A percentile compares a stretch with the other conserved stretches of the same genome.
These are phyloP conservation scores for Podila clonocystis DNA, from an alignment of 192 early-diverging fungal species.

Conservation along the genomic window DNA sequence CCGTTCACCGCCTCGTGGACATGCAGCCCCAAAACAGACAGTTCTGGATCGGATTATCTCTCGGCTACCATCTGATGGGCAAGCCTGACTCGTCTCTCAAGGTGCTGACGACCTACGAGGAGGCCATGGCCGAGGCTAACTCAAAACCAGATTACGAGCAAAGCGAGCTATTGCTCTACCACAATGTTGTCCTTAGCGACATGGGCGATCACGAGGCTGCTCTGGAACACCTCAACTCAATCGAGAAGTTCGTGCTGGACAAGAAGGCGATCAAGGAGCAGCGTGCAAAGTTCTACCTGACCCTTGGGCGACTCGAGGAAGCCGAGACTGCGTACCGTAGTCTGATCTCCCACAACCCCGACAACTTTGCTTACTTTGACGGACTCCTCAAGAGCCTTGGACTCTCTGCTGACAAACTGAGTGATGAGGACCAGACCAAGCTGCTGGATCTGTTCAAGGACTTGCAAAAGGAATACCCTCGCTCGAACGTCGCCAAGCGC, in stretches of 20 bases:
- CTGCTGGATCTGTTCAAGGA: slow-evolving; percentile 35
- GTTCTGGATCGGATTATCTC: slow-evolving; percentile 89
- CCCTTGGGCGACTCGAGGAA: slow-evolving; percentile 71
- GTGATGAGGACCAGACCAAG: slow-evolving; percentile 38
- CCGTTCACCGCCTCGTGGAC: slow-evolving; percentile 72
- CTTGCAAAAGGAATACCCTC: slow-evolving; percentile 78
- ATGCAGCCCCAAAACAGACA: slow-evolving; percentile 74
- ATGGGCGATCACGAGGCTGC: slow-evolving; percentile 81
- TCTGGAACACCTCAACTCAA: slow-evolving; percentile 79
- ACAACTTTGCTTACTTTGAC: slow-evolving; percentile 76
- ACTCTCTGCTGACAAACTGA: slow-evolving; percentile 46
- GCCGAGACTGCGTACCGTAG: slow-evolving; percentile 80
- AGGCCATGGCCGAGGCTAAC: slow-evolving; percentile 16
- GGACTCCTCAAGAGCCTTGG: slow-evolving; percentile 69
- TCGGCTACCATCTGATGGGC: slow-evolving; percentile 84
- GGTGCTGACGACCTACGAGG: slow-evolving; percentile 74
- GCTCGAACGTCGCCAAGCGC: slow-evolving; percentile 83
- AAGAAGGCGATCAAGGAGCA: slow-evolving; percentile 77
- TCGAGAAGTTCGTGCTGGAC: slow-evolving; percentile 81
- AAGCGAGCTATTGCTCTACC: slow-evolving; percentile 89
- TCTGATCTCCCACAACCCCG: slow-evolving; percentile 85
- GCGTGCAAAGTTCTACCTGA: slow-evolving; percentile 74
- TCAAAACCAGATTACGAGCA: slow-evolving; percentile 68
- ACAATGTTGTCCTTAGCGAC: slow-evolving; percentile 88
- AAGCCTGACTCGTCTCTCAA: slow-evolving; percentile 79